Percentiles rank a stretch among this genome's conserved stretches.
Evolutionary conservation across 2,329 filamentous ascomycete species (phyloP).

Genomic region (Dryadomyces quercus-mongolicae): DNA sequence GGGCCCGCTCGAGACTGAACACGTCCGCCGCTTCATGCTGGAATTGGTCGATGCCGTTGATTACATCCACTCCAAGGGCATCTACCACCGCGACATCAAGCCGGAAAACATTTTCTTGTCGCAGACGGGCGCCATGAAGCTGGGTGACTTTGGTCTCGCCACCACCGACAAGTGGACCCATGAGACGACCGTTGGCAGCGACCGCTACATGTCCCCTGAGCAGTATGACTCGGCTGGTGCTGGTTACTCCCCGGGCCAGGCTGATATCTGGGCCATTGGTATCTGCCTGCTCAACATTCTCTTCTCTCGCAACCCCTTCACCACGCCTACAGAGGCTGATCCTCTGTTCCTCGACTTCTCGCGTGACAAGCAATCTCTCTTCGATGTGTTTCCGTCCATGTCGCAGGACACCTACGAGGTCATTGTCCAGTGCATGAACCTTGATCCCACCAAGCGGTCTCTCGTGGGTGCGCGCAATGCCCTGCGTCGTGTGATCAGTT

Average conservation of each 20-base stretch:
- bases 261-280: constrained; percentile 94
- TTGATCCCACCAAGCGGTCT: constrained; percentile 84
- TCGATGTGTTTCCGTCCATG: constrained; percentile 97
- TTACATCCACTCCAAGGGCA: constrained; percentile 79
- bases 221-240: constrained; percentile 82
- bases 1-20: constrained; percentile 86
- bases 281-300: constrained; percentile 94
- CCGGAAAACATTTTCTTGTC: constrained; percentile 97
- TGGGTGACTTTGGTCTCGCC: constrained; percentile 91
- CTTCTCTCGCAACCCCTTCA: constrained; percentile 94
- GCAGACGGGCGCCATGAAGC: constrained; percentile 78
- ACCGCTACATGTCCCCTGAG: constrained; percentile 98
- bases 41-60: constrained; percentile 82
- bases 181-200: constrained; percentile 89
- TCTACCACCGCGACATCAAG: constrained; percentile 98
- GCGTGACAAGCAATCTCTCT: constrained; percentile 86
- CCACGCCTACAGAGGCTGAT: constrained; percentile 79
- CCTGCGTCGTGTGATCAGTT: constrained; percentile 69
- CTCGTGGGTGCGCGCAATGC: constrained; percentile 66
- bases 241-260: constrained; percentile 86
- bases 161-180: constrained; percentile 83
- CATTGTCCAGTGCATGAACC: constrained; percentile 75
- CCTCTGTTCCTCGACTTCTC: constrained; percentile 88
- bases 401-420: constrained; percentile 96
- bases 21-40: constrained; percentile 95